Evolutionary conservation across 371 early-diverging fungal genomes (phyloP), one percentile per base, ranked within the genome.

Genomic region (Actinomortierella wolfii): DNA sequence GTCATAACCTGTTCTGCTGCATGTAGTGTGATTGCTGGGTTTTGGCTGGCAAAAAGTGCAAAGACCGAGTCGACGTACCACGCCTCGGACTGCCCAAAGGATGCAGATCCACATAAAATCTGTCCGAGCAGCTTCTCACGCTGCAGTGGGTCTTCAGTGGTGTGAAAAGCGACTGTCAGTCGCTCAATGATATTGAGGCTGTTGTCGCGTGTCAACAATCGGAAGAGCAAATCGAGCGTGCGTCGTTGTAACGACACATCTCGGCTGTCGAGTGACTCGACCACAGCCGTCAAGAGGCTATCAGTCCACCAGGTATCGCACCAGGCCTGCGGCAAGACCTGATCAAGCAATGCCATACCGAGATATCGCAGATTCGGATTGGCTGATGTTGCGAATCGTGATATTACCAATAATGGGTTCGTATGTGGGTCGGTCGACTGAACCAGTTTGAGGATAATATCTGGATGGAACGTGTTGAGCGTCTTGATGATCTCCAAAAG

Each of bases 281-380:
- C 67, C 0, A 73, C 73, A 1, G 62, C 66, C 1, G 63, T 25
- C n/a, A 73, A 45, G 21, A 73, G 57, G 40, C 59, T 57, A 4
- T 73, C 63, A n/a, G 18, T 59, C 73, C 73, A 73, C 73, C 73
- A 73, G 43, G 67, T 41, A 40, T 73, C 67, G 1, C 67, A 73
- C 73, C 73, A 73, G 40, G 73, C 73, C 20, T 59, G 44, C 0
- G 73, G 63, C 15, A 50, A 59, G 29, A 73, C 73, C 40, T 73
- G 66, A 25, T 67, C 66, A n/a, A 73, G 67, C 73, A 73, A 62
- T 9, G 73, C 61, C 26, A 73, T 62, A 17, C 73, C 73, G 1
- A 73, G 63, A 53, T 66, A 73, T 29, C 59, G 66, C 44, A 73
- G 73, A 43, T 73, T 73, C 29, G 61, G 73, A 39, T 73, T 73